Evolutionary conservation across 805 yeast genomes (phyloP).

Genomic region (Teunomyces pallodes): DNA sequence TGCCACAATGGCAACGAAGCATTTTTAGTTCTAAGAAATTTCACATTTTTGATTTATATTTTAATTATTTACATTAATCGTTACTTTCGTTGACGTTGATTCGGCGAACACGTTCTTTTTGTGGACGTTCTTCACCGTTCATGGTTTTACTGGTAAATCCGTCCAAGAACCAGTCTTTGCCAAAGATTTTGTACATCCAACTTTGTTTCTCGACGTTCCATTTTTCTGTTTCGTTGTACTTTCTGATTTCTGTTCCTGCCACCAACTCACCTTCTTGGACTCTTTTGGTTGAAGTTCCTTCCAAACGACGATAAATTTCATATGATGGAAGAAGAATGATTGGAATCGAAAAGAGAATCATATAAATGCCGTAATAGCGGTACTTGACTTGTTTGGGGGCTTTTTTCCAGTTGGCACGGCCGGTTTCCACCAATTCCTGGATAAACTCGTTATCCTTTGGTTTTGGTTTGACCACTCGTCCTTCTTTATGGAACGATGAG

Average conservation of each 20-base stretch:
- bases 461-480: constrained; percentile 12
- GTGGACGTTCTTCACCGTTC: constrained; percentile 8
- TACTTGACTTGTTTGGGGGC: constrained; percentile 38
- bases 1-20: constrained; percentile 1
- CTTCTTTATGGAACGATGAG: constrained; percentile 32
- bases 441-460: constrained; percentile 29
- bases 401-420: constrained; percentile 42
- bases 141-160: constrained; percentile 44
- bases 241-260: constrained; percentile 30
- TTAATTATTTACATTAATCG: neutral
- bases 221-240: constrained; percentile 38
- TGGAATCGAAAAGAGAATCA: constrained; percentile 39
- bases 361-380: constrained; percentile 36
- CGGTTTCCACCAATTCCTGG: constrained; percentile 36
- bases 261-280: constrained; percentile 40
- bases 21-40: neutral
- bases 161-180: constrained; percentile 41
- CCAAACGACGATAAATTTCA: constrained; percentile 35
- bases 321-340: constrained; percentile 30
- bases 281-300: constrained; percentile 40
- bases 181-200: constrained; percentile 37
- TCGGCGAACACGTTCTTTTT: neutral
- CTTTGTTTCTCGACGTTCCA: constrained; percentile 39
- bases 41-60: too few species aligned
- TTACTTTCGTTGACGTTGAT: neutral